Evolutionary conservation across 768 basidiomycete species (phyloP).

Genomic region (Collybia mongolica): DNA sequence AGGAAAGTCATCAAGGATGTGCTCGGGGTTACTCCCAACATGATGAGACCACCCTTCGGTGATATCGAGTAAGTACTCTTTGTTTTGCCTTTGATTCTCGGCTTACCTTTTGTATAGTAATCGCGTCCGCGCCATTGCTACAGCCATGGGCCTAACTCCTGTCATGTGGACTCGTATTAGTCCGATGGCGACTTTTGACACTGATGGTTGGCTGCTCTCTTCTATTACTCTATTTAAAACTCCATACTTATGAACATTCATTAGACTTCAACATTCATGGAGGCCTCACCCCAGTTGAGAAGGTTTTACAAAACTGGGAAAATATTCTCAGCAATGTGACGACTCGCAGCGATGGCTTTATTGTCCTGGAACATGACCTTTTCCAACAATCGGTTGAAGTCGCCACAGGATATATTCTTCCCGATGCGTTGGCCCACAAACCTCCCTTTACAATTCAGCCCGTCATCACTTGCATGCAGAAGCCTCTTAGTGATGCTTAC

Average conservation of each 20-base stretch:
- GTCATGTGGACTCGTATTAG: constrained; percentile 83
- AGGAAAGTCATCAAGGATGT: constrained; percentile 84
- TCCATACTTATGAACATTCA: constrained; percentile 8
- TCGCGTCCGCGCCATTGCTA: constrained; percentile 81
- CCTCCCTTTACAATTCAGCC: constrained; percentile 69
- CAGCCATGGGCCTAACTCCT: constrained; percentile 80
- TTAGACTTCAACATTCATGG: constrained; percentile 80
- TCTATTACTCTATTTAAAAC: constrained; percentile 6
- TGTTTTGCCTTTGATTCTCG: neutral
- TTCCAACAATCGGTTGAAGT: constrained; percentile 85
- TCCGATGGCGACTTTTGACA: constrained; percentile 65
- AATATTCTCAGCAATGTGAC: constrained; percentile 65
- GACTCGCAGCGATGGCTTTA: constrained; percentile 70
- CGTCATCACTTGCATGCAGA: constrained; percentile 67
- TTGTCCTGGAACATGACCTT: constrained; percentile 85
- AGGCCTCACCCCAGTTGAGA: constrained; percentile 52
- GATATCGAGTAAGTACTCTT: constrained; percentile 61
- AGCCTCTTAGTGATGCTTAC: constrained; percentile 63
- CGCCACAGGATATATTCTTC: constrained; percentile 84
- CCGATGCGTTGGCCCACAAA: constrained; percentile 68
- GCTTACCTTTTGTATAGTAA: constrained; percentile 46
- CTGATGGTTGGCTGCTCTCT: constrained; percentile 42
- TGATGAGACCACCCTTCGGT: constrained; percentile 81
- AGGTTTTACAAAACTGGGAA: constrained; percentile 73
- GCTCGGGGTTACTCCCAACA: constrained; percentile 73